These are phyloP conservation scores for Chalaropsis thielavioides DNA, from an alignment of 2,329 filamentous ascomycete species.

Conservation along the genomic window DNA sequence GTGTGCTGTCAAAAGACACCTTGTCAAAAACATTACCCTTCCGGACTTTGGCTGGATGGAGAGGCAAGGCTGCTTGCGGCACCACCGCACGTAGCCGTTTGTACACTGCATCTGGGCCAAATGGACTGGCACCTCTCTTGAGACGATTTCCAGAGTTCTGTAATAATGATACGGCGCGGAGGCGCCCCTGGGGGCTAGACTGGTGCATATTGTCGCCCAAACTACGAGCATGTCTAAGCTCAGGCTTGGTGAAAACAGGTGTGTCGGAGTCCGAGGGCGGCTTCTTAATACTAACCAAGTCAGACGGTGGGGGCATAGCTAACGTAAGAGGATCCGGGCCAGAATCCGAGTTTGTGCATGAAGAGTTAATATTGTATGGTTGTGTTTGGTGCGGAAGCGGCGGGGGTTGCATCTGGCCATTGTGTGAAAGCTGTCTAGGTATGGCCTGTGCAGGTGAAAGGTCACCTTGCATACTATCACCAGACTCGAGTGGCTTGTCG, in stretches of 20 bases:
- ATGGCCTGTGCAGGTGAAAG: not conserved
- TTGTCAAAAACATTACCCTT: constrained; percentile 39
- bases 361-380: not conserved
- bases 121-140: constrained; percentile 43
- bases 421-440: not conserved
- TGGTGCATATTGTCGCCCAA: constrained; percentile 30
- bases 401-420: constrained; percentile 15
- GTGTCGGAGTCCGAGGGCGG: constrained; percentile 9
- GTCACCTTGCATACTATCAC: constrained; percentile 3
- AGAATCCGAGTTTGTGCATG: not conserved
- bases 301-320: constrained; percentile 14
- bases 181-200: not conserved
- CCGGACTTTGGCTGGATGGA: constrained; percentile 20
- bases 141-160: constrained; percentile 7
- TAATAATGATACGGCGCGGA: constrained; percentile 21
- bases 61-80: constrained; percentile 19
- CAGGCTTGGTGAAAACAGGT: constrained; percentile 42
- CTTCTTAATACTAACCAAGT: constrained; percentile 16
- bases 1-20: constrained; percentile 38
- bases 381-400: constrained; percentile 17
- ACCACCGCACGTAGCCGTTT: constrained; percentile 41
- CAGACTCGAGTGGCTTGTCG: constrained; percentile 26
- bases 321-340: constrained; percentile 4
- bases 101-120: constrained; percentile 43
- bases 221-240: constrained; percentile 44